Conservation (phyloP, 2,329 filamentous ascomycete species). For the Nemania sp. region DNA sequence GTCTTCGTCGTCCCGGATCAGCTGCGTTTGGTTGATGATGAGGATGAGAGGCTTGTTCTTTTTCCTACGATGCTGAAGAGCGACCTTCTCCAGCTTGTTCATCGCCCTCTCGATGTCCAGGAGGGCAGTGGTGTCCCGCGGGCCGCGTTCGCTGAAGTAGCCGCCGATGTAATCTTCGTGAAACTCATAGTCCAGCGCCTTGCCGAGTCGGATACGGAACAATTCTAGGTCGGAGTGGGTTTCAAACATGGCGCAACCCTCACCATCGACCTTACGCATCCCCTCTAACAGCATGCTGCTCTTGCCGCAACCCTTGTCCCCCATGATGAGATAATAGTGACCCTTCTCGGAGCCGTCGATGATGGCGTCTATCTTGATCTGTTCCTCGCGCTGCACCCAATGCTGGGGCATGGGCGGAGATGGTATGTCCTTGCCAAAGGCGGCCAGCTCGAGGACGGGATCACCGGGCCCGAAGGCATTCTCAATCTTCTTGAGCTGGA, state of each 20-base stretch:
- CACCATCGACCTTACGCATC: slow-evolving; percentile 90
- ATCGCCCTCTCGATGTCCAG: slow-evolving; percentile 95
- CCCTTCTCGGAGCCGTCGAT: slow-evolving; percentile 73
- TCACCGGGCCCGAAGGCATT: slow-evolving; percentile 92
- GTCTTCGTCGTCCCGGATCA: slow-evolving; percentile 88
- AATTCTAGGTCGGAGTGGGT: slow-evolving; percentile 95
- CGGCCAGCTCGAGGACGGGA: slow-evolving; percentile 81
- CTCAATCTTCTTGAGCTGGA: slow-evolving; percentile 91
- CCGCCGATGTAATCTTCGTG: slow-evolving; percentile 98
- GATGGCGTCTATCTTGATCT: slow-evolving; percentile 80
- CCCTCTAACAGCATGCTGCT: slow-evolving; percentile 94
- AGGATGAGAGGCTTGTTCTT: slow-evolving; percentile 77
- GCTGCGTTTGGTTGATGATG: slow-evolving; percentile 92
- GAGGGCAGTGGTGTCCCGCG: slow-evolving; percentile 86
- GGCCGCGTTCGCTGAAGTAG: slow-evolving; percentile 92
- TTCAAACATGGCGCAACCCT: slow-evolving; percentile 93
- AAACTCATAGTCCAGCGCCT: slow-evolving; percentile 93
- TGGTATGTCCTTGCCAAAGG: slow-evolving; percentile 62
- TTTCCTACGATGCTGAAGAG: slow-evolving; percentile 67
- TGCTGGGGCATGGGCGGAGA: slow-evolving; percentile 56
- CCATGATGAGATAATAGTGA: slow-evolving; percentile 89
- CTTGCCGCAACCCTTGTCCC: slow-evolving; percentile 96
- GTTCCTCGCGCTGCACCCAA: slow-evolving; percentile 86
- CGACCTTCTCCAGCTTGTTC: slow-evolving; percentile 98
- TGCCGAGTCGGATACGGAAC: slow-evolving; percentile 88